Conservation (phyloP, 495 filamentous ascomycete species). For the Trichoderma reesei region DNA sequence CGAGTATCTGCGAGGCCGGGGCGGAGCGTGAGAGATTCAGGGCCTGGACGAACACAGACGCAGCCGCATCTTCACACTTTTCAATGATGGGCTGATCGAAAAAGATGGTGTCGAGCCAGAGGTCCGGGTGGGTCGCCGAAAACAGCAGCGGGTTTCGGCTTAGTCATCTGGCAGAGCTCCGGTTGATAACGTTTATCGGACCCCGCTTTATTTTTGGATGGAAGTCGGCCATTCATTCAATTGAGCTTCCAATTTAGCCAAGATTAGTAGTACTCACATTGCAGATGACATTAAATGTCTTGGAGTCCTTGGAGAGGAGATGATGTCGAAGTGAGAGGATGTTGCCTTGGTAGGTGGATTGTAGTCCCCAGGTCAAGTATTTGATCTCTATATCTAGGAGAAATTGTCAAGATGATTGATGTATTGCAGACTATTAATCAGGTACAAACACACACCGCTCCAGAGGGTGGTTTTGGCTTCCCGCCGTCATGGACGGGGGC, state of each 20-base stretch:
- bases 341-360: too few relatives aligned
- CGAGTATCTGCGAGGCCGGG: not conserved
- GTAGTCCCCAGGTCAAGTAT: too few relatives aligned
- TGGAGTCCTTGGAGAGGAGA: too few relatives aligned
- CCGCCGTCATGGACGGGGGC: not conserved
- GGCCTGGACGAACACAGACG: not conserved
- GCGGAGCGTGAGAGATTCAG: not conserved
- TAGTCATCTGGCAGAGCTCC: not conserved
- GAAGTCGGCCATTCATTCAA: too few relatives aligned
- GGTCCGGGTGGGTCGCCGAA: conserved; percentile 6
- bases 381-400: not conserved
- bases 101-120: conserved; percentile 4
- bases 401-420: too few relatives aligned
- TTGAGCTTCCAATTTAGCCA: not conserved
- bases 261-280: too few relatives aligned
- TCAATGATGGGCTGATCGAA: conserved; percentile 1
- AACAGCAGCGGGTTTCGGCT: not conserved
- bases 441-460: not conserved
- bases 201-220: too few relatives aligned
- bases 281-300: too few relatives aligned
- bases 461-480: not conserved
- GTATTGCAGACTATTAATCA: not conserved
- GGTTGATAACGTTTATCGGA: too few relatives aligned
- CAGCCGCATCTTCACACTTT: conserved; percentile 5
- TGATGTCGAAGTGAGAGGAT: too few relatives aligned